A percentile compares a stretch with the other conserved stretches of the same genome.
Evolutionary conservation across 192 early-diverging fungal genomes (phyloP).

Genomic region (Rhizophagus clarus): DNA sequence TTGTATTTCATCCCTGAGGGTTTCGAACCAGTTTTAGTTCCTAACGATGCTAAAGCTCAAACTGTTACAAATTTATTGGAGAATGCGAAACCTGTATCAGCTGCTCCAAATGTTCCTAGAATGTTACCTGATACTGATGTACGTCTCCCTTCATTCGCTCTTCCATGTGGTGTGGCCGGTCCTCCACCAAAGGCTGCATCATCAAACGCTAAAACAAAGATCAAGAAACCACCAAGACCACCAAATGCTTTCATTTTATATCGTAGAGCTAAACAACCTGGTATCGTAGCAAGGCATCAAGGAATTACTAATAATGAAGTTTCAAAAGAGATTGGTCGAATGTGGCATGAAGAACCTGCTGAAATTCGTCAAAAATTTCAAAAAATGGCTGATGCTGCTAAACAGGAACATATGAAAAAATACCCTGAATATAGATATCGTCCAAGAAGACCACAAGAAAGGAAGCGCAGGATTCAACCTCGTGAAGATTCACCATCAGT

Average conservation of each 20-base stretch:
- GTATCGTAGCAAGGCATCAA: conserved; percentile 3
- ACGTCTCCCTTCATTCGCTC: conserved; percentile 14
- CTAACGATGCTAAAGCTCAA: conserved; percentile 21
- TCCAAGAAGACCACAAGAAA: conserved; percentile 21
- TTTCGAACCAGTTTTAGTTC: conserved; percentile 23
- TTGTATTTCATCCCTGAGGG: conserved; percentile 28
- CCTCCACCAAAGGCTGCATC: background rate
- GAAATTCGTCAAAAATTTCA: conserved; percentile 30
- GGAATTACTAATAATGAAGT: conserved; percentile 35
- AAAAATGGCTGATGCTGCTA: conserved; percentile 28
- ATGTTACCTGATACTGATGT: conserved; percentile 30
- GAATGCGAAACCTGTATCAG: conserved; percentile 17
- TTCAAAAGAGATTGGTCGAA: conserved; percentile 34
- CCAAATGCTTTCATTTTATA: conserved; percentile 43
- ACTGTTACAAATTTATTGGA: conserved; percentile 24
- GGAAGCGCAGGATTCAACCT: conserved; percentile 15
- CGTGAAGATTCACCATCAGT: background rate
- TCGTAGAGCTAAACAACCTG: conserved; percentile 34
- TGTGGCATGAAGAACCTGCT: conserved; percentile 35
- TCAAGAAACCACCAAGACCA: conserved; percentile 41
- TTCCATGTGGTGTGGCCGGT: conserved; percentile 26
- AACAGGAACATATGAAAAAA: conserved; percentile 32
- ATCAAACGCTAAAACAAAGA: background rate
- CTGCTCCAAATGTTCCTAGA: conserved; percentile 11
- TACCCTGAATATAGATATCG: conserved; percentile 36